Percentiles rank a stretch among this genome's conserved stretches.
Evolutionary conservation across 2,329 filamentous ascomycete species (phyloP).

Genomic region (Pleurostoma richardsiae): DNA sequence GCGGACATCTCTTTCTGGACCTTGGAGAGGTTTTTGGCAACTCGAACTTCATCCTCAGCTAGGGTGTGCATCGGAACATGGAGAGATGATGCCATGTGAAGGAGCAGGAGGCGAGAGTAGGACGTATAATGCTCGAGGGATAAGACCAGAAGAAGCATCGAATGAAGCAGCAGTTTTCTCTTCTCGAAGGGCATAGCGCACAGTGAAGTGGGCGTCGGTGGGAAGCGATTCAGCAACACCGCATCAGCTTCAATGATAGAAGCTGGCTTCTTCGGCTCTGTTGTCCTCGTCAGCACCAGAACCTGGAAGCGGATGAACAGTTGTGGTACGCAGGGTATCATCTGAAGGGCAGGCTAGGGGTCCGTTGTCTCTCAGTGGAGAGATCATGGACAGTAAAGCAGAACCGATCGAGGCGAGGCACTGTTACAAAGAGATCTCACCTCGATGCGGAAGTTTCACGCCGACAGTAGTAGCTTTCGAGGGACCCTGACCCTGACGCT

Average conservation of each 20-base stretch:
- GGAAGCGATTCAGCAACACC: constrained; percentile 40
- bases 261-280: constrained; percentile 16
- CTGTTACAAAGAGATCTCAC: no score
- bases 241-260: constrained; percentile 42
- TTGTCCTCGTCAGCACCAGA: constrained; percentile 11
- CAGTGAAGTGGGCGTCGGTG: constrained; percentile 56
- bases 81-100: constrained; percentile 66
- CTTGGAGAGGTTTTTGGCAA: constrained; percentile 69
- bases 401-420: no score
- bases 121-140: constrained; percentile 74
- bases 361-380: no score
- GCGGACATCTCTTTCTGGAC: constrained; percentile 63
- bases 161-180: constrained; percentile 64
- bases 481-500: background rate
- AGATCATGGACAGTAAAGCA: no score
- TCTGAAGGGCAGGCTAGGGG: no score
- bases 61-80: constrained; percentile 61
- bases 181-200: constrained; percentile 55
- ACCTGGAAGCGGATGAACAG: background rate
- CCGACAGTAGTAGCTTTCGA: no score
- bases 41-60: constrained; percentile 66
- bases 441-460: no score
- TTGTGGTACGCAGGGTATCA: no score
- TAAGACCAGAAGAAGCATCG: constrained; percentile 65
- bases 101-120: constrained; percentile 66